Evolutionary conservation across 495 filamentous ascomycete genomes (phyloP), one percentile per base, ranked within the genome.

Genomic region (Lichenothelia convexa): DNA sequence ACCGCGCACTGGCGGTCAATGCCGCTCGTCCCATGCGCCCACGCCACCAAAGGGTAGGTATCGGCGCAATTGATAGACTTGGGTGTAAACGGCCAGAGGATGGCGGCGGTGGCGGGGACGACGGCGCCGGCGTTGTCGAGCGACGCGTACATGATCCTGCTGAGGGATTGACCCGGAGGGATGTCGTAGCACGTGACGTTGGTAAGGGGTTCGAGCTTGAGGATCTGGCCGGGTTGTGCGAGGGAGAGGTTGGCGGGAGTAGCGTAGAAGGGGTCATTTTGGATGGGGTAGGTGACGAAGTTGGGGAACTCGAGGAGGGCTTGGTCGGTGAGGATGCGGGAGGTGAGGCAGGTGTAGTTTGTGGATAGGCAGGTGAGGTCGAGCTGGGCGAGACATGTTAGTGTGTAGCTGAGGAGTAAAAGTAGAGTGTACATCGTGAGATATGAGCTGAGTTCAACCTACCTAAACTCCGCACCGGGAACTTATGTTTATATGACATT

Each of bases 1-100:
- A 68, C 67, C 2, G 56, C 60, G n/a, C 52, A 47, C 2, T 64
- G 43, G 13, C 47, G 49, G 21, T 48, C 59, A 34, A 59, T 45
- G 2, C 69, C 68, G 7, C 55, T 59, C 11, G 69, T 72, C 1
- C 68, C 68, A 43, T 70, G 69, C 2, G 63, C 52, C 61, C 66
- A 70, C 4, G 57, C 48, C 4, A 71, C 58, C n/a, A 63, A 42
- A 11, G 65, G 64, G 23, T 34, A 46, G 21, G 27, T 4, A 6
- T 31, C 23, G 26, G 18, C 21, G 6, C n/a, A 19, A 12, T 36
- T 27, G 32, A 43, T 45, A n/a, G 23, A 21, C 15, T 42, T 43
- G 6, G 59, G 53, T 7, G 38, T 34, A 44, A 56, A 67, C 0
- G 65, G 68, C 63, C 63, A 68, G 18, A 72, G 62, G 17, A 72